Evolutionary conservation across 106 monocot genomes (phyloP), one percentile per base, ranked within the genome.

Genomic region (Narthecium ossifragum): DNA sequence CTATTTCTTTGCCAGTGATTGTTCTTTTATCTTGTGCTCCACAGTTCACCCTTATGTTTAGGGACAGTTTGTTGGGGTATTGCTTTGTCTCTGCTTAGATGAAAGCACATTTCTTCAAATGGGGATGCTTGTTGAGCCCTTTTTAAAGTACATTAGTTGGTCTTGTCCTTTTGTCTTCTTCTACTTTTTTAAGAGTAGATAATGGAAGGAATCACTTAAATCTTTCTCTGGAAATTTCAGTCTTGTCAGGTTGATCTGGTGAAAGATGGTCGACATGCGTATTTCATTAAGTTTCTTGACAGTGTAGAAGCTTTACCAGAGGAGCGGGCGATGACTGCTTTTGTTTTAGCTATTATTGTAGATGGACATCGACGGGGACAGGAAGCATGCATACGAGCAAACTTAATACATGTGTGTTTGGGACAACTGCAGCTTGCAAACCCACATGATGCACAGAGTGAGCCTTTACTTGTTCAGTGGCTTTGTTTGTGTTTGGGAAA

Each of bases 261-360:
- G 22, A 94, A 90, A 77, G 94, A 94, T 75, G 85, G 83, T 3
- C 90, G 94, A 13, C 94, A 94, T 71, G 15, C 53, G 47, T 94
- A 94, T 75, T 94, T 94, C 61, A 90, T 94, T 39, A 85, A 70
- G 49, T 94, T 94, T 86, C 94, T 94, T 38, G 94, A 94, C 70
- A 86, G 89, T 34, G 50, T 78, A 61, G 94, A 89, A 70, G 86
- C 86, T 56, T 90, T 70, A 59, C 89, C 93, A 8, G 89, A 94
- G 41, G 86, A 94, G 56, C 85, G 86, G 11, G 94, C 94, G 29
- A 94, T 94, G 94, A 90, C 94, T 68, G 94, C 94, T 45, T 94
- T 94, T 80, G 80, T 94, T 46, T 75, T 94, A 69, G 83, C 94
- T 55, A 90, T 94, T 51, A 89, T 90, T 70, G 78, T 90, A 20